Evolutionary conservation across 1,284 basidiomycete species (phyloP).

Genomic region (Crepidotus sp.): DNA sequence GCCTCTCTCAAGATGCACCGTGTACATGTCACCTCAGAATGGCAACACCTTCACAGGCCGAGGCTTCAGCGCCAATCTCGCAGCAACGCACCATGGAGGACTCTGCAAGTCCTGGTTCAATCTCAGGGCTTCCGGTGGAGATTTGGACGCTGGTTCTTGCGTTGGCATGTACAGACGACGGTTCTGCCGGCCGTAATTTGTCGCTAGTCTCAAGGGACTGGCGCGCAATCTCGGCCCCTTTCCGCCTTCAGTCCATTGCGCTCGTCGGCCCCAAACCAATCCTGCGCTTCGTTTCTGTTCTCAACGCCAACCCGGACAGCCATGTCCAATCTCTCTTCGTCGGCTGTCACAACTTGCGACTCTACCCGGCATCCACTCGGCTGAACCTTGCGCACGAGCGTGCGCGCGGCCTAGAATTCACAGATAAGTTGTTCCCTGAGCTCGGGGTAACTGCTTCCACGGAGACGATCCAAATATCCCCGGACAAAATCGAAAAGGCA

Average conservation of each 20-base stretch:
- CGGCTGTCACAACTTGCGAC: conserved; percentile 11
- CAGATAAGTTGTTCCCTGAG: conserved; percentile 12
- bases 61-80: background rate
- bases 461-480: background rate
- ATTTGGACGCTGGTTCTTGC: conserved; percentile 14
- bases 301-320: conserved; percentile 11
- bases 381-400: conserved; percentile 14
- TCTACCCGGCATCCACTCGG: background rate
- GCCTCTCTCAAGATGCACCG: no score
- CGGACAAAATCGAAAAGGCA: conserved; percentile 8
- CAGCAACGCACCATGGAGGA: conserved; percentile 30
- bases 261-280: conserved; percentile 16
- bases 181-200: conserved; percentile 11
- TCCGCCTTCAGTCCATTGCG: conserved; percentile 14
- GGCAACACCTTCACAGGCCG: no score
- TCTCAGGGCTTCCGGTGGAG: conserved; percentile 8
- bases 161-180: conserved; percentile 14
- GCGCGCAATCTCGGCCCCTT: conserved; percentile 14
- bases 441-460: conserved; percentile 3
- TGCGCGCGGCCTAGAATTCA: conserved; percentile 10
- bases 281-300: conserved; percentile 13
- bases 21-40: no score
- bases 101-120: background rate
- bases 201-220: conserved; percentile 16
- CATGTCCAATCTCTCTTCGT: conserved; percentile 15